A percentile compares a stretch with the other conserved stretches of the same genome.
phyloP scores from a whole-genome alignment of 176 grass and related monocot genomes.

The Lolium perenne region DNA sequence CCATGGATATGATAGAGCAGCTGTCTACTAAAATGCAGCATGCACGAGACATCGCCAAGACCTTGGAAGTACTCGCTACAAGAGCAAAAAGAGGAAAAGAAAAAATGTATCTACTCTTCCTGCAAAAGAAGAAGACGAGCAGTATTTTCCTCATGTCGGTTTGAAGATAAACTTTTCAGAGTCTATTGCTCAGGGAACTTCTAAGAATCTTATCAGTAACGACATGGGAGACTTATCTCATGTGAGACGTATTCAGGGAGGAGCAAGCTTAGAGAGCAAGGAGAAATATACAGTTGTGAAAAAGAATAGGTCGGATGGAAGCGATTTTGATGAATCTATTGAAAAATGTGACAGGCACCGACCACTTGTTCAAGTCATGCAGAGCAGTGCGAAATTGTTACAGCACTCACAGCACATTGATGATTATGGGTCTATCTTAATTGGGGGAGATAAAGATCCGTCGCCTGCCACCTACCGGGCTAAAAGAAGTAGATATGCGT shows the following conservation, averaged over 20 bases:
- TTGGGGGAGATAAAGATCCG: slow-evolving; percentile 51
- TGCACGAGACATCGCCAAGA: slow-evolving; percentile 62
- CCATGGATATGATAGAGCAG: slow-evolving; percentile 44
- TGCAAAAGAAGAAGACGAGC: slow-evolving; percentile 49
- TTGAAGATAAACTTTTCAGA: slow-evolving; percentile 57
- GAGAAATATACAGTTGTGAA: slow-evolving; percentile 45
- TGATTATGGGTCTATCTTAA: slow-evolving; percentile 53
- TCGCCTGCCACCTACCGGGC: slow-evolving; percentile 47
- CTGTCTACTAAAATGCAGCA: slow-evolving; percentile 52
- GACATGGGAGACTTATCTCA: slow-evolving; percentile 52
- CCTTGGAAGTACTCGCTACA: slow-evolving; percentile 77
- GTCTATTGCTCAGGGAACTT: slow-evolving; percentile 40
- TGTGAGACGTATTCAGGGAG: slow-evolving; percentile 42
- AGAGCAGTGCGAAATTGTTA: slow-evolving; percentile 58
- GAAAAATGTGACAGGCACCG: slow-evolving; percentile 72
- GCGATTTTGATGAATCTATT: slow-evolving; percentile 63
- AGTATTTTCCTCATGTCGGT: slow-evolving; percentile 55
- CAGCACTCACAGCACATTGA: slow-evolving; percentile 48
- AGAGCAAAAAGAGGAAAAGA: slow-evolving; percentile 70
- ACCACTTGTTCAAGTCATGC: slow-evolving; percentile 66
- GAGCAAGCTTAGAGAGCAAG: slow-evolving; percentile 43
- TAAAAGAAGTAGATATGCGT: slow-evolving; percentile 64
- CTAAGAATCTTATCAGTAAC: slow-evolving; percentile 45
- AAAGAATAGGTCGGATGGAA: slow-evolving; percentile 62
- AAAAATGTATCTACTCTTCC: slow-evolving; percentile 52